Base-by-base conservation (phyloP, 2,329 filamentous ascomycete genomes). In the Calonectria montana region DNA sequence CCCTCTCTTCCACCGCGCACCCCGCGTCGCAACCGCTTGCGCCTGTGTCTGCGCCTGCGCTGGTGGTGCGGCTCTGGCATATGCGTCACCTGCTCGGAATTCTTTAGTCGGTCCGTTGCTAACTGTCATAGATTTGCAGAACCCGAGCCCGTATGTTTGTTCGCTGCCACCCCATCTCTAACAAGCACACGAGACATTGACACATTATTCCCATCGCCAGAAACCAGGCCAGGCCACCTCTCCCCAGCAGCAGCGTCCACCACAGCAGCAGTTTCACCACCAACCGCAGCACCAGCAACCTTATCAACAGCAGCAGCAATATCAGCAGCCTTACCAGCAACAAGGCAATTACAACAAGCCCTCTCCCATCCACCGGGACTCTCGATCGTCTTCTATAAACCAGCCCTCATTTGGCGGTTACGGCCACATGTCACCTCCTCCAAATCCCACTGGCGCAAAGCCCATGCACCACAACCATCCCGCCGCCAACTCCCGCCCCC, bases 81-180 rank as follows among this genome's bases (percentile, higher is more conserved):
- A 61, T 57, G 61, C 50, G 68, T 61, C 71, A 59, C 43, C 39
- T 65, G 35, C 66, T 47, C 57, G 63, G 64, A 66, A 70, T 74
- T 68, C 23, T 25, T 59, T 59, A n/a, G 62, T 27, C 48, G 74
- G 70, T n/a, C 68, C 16, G 63, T 72, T 74, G 74, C 80, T 81
- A 75, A 83, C 76, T 45, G 27, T 41, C 71, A 43, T 79, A 93
- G 91, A 79, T 94, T 95, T 82, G 93, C 93, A 73, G 93, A 95
- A 84, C 93, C 94, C 50, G 93, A 95, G 76, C 53, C 53, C 31
- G 91, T 93, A 86, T 81, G 70, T 72, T 64, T 63, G 35, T 63
- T 25, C 63, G 68, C 63, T 57, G 50, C 21, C 68, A n/a, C 31
- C 25, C 62, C 43, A 18, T n/a, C 21, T 18, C 21, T 18, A 59